Evolutionary conservation across 2,329 filamentous ascomycete species (phyloP).

Genomic region (Basipetospora sp.): DNA sequence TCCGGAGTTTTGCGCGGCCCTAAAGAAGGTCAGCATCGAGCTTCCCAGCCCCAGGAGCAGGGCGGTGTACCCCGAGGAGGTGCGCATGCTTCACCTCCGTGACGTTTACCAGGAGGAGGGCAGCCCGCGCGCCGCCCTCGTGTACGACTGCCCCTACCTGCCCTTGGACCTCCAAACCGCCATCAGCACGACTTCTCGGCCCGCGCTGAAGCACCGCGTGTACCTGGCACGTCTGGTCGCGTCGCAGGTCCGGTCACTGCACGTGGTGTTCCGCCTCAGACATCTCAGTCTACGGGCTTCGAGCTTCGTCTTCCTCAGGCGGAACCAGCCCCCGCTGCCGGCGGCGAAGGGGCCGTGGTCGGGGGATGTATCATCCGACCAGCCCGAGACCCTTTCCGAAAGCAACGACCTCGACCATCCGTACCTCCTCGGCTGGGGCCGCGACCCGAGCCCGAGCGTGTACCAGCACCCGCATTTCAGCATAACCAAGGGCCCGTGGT

Average conservation of each 20-base stretch:
- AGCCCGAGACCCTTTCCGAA: neutral
- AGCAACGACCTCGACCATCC: neutral
- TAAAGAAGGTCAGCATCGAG: neutral
- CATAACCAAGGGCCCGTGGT: neutral
- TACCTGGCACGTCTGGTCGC: neutral
- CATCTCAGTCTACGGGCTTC: neutral
- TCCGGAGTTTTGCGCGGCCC: neutral
- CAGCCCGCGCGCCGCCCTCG: neutral
- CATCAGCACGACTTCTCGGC: neutral
- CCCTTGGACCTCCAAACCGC: neutral
- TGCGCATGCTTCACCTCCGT: neutral
- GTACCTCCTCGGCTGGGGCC: constrained; percentile 3
- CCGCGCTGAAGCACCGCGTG: neutral
- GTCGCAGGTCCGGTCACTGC: constrained; percentile 2
- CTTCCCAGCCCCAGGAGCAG: neutral
- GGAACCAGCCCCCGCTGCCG: neutral
- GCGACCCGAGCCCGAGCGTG: neutral
- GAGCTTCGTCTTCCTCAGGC: too few relatives aligned
- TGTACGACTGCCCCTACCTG: constrained; percentile 1
- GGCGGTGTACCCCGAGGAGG: neutral
- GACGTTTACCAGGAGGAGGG: neutral
- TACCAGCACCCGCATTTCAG: constrained; percentile 5
- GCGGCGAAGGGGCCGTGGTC: too few relatives aligned
- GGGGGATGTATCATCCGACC: neutral
- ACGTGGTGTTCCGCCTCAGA: neutral